Base-by-base conservation (phyloP, 176 grass and related monocot genomes). In the Dendrocalamus sinicus region DNA sequence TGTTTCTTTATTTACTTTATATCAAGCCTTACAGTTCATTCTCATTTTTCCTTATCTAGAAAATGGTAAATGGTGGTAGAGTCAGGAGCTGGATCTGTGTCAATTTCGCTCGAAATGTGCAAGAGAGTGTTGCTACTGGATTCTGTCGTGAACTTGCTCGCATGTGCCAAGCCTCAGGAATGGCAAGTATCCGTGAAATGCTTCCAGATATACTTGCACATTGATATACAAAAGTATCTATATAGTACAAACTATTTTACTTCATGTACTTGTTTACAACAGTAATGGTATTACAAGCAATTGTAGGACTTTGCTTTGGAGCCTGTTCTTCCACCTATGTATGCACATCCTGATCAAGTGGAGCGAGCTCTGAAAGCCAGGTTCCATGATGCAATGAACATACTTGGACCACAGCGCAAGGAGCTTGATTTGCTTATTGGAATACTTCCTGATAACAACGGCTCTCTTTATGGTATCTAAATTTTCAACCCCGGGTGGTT, bases 111-210 rank as follows among this genome's bases (percentile, higher is more conserved):
- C 91, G 87, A 41, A 98, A 88, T 24, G 89, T 98, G 45, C 89
- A 93, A 90, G 93, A 98, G 19, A 75, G 22, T 12, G 61, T 89
- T 40, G 95, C 83, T 44, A 41, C 37, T n/a, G 80, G 87, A 45
- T 98, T 98, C 68, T 95, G 91, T 62, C 85, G 86, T 35, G 93
- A 93, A 70, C 91, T 98, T 72, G 93, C 95, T 81, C 78, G 78
- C 55, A 98, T 95, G 95, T 98, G 95, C 83, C 93, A 92, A 46
- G 90, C 87, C 37, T 98, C 93, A 68, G 95, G 95, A 90, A 98
- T 98, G 91, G 95, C 55, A 93, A 89, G 78, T 86, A 87, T 51
- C 17, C 43, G 9, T 80, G 2, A 62, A 70, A 87, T 46, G 12
- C 24, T 77, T 75, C 39, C 41, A 39, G 30, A 78, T 51, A n/a